Percentiles rank a stretch among this genome's conserved stretches.
These are phyloP conservation scores for Malus sylvestris DNA, from an alignment of 306 rosid species.

Conservation along the genomic window DNA sequence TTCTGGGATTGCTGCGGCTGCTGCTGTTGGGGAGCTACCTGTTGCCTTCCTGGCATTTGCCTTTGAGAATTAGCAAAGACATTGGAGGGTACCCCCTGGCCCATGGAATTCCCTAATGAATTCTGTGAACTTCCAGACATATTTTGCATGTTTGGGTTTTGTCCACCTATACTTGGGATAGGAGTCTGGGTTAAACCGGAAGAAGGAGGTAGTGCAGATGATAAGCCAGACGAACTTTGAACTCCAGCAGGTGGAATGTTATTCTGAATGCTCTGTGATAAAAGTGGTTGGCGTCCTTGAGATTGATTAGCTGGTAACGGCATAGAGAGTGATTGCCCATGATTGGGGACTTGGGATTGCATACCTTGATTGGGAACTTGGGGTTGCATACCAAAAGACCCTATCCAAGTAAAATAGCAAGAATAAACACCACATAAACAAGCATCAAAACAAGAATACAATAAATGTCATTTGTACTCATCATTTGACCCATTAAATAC, in stretches of 20 bases:
- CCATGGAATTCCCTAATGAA: conserved; percentile 53
- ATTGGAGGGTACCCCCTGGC: conserved; percentile 57
- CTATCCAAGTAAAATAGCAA: conserved; percentile 22
- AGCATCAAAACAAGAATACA: background rate
- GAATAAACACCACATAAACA: background rate
- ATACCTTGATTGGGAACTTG: conserved; percentile 47
- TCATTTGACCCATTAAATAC: background rate
- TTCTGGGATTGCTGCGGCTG: conserved; percentile 60
- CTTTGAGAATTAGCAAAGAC: conserved; percentile 67
- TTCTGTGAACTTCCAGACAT: conserved; percentile 50
- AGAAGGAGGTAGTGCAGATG: conserved; percentile 46
- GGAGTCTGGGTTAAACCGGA: conserved; percentile 55
- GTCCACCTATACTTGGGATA: conserved; percentile 55
- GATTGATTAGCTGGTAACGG: conserved; percentile 45
- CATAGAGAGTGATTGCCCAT: conserved; percentile 56
- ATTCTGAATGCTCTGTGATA: conserved; percentile 67
- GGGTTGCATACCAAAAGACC: conserved; percentile 44
- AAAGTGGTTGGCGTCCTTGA: conserved; percentile 58
- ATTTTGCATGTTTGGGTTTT: conserved; percentile 57
- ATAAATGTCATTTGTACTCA: background rate
- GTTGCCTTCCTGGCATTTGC: conserved; percentile 76
- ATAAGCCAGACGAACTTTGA: conserved; percentile 33
- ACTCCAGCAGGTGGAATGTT: conserved; percentile 36
- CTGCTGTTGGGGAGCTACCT: conserved; percentile 57
- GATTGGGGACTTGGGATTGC: conserved; percentile 52